These are phyloP conservation scores for Suillus subluteus DNA, from an alignment of 768 basidiomycete species.

Conservation along the genomic window DNA sequence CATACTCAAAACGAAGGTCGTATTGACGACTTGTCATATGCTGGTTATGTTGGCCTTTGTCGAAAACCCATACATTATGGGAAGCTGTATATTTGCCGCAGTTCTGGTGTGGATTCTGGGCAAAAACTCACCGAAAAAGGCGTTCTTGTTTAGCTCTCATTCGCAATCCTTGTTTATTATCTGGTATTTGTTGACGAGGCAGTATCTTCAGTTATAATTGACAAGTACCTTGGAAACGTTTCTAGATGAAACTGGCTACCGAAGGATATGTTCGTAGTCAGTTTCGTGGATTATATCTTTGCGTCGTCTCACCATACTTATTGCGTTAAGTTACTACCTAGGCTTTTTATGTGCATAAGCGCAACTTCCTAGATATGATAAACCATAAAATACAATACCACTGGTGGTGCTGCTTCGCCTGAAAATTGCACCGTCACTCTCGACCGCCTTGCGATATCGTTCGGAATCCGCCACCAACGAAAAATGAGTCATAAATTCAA, in stretches of 20 bases:
- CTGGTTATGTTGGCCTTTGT: neutral
- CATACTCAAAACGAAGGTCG: neutral
- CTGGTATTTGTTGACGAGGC: neutral
- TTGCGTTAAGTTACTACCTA: neutral
- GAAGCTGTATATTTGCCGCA: neutral
- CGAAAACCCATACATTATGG: neutral
- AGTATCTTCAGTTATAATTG: neutral
- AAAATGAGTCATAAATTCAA: no score
- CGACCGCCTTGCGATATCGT: neutral
- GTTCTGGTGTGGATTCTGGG: neutral
- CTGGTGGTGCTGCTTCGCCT: neutral
- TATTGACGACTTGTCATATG: neutral
- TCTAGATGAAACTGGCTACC: neutral
- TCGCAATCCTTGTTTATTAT: neutral
- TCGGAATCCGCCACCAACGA: neutral
- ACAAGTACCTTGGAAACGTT: neutral
- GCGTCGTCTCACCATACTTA: neutral
- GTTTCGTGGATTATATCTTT: neutral
- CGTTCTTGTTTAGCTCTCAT: neutral
- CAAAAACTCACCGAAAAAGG: neutral
- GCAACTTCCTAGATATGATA: neutral
- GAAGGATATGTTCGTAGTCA: neutral
- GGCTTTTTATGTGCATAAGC: neutral
- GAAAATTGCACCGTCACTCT: neutral
- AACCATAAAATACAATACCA: neutral